Evolutionary conservation across 106 monocot genomes (phyloP).

Genomic region (Dendrobium officinale): DNA sequence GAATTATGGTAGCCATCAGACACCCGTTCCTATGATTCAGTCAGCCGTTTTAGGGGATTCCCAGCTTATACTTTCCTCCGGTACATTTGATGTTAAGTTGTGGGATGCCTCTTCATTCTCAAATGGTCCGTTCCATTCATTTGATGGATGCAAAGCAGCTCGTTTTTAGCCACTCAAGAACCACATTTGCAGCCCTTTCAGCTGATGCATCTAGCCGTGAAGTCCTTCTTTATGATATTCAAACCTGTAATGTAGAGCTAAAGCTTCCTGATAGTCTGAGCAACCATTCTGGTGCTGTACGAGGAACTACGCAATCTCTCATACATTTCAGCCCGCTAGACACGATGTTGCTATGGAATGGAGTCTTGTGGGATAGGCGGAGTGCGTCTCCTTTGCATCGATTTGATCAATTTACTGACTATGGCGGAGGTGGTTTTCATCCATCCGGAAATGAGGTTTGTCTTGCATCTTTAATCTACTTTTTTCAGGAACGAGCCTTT

Average conservation of each 20-base stretch:
- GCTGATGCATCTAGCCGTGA: constrained; percentile 51
- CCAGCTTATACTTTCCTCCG: constrained; percentile 74
- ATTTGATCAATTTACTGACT: constrained; percentile 96
- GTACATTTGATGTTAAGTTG: constrained; percentile 55
- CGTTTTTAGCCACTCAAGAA: constrained; percentile 81
- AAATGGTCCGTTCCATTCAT: constrained; percentile 71
- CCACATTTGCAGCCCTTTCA: constrained; percentile 69
- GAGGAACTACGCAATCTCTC: constrained; percentile 52
- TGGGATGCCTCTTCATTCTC: constrained; percentile 78
- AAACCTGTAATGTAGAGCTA: constrained; percentile 48
- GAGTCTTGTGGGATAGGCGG: constrained; percentile 81
- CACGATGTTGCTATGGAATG: constrained; percentile 88
- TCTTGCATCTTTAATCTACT: not conserved
- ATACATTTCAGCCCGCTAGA: constrained; percentile 89
- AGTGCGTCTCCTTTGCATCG: constrained; percentile 59
- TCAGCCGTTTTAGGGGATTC: constrained; percentile 45
- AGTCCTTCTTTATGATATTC: constrained; percentile 87
- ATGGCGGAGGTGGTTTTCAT: constrained; percentile 97
- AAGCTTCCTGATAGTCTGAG: constrained; percentile 43
- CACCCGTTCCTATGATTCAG: constrained; percentile 50
- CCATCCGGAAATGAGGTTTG: constrained; percentile 96
- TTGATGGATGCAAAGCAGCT: constrained; percentile 91
- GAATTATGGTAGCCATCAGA: constrained; percentile 58
- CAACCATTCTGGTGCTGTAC: constrained; percentile 24
- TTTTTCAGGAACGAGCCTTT: not conserved